Base-by-base conservation (phyloP, 306 rosid species). In the Fragaria nilgerrensis region DNA sequence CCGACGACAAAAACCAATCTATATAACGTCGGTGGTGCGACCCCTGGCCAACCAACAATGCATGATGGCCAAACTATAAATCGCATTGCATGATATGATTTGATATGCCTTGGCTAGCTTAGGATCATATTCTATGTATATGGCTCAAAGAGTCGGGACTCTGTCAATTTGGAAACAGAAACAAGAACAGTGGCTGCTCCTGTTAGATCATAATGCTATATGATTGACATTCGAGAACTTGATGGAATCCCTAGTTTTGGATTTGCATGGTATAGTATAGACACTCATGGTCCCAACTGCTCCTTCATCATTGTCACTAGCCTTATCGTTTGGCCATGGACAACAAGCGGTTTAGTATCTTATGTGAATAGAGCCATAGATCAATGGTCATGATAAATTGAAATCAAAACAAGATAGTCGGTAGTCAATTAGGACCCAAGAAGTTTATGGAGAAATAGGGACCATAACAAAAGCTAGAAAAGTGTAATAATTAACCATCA, bases 231-330 rank as follows among this genome's bases (percentile, higher is more conserved):
- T 34, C 22, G 22, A 64, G 44, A 64, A 72, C 52, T 77, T 48
- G 82, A 70, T 69, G 70, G 79, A 72, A 41, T 36, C 81, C 76
- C 19, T 22, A 32, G 34, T 74, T 78, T 76, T 41, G 81, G 74
- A 19, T 25, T 1, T 86, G 94, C 79, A 78, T 79, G 12, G 52
- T 23, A 58, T 70, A 36, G 77, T 83, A 78, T 74, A 84, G 92
- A 88, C 95, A 90, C 1, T 49, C 70, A 70, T 86, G 92, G 83
- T 75, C 90, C 92, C 77, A 72, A 64, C 19, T 45, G 59, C 75
- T 43, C 50, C 70, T 16, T 74, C 47, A 70, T 70, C 29, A 48
- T 29, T 75, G 45, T 23, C 85, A 19, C 78, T 58, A 1, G 56
- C 23, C 71, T 23, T 16, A 23, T 64, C 69, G 37, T 64, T 64